These are phyloP conservation scores for Xylaria sp. DNA, from an alignment of 2,329 filamentous ascomycete species.

Conservation along the genomic window DNA sequence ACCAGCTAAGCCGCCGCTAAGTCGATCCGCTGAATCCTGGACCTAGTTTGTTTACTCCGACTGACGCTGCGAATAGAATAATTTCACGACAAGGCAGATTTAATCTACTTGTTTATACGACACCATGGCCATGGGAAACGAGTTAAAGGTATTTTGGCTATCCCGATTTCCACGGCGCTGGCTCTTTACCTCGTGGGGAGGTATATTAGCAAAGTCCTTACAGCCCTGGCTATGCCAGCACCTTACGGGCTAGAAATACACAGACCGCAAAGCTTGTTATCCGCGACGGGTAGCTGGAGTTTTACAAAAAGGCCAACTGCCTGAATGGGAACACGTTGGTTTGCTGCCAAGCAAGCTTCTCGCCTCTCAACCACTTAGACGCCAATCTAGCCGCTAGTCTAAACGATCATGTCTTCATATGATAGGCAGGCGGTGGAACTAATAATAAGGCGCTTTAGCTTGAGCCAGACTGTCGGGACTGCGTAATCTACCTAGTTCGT, in stretches of 20 bases:
- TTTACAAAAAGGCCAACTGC: neutral
- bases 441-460: constrained; percentile 18
- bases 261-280: neutral
- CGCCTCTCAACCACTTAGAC: constrained; percentile 25
- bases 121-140: neutral
- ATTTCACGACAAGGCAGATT: neutral
- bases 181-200: neutral
- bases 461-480: constrained; percentile 34
- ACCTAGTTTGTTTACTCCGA: neutral
- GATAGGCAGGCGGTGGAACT: constrained; percentile 20
- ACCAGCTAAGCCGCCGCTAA: neutral
- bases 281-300: constrained; percentile 2
- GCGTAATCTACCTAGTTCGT: neutral
- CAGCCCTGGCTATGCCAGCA: neutral
- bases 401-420: constrained; percentile 9
- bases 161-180: neutral
- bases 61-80: neutral
- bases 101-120: neutral
- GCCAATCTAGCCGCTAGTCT: constrained; percentile 25
- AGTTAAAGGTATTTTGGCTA: neutral
- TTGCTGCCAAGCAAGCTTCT: constrained; percentile 9
- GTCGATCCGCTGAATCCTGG: neutral
- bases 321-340: neutral
- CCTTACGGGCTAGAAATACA: neutral
- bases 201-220: neutral